Evolutionary conservation across 148 eudicot species (phyloP).

Genomic region (Silene conica): DNA sequence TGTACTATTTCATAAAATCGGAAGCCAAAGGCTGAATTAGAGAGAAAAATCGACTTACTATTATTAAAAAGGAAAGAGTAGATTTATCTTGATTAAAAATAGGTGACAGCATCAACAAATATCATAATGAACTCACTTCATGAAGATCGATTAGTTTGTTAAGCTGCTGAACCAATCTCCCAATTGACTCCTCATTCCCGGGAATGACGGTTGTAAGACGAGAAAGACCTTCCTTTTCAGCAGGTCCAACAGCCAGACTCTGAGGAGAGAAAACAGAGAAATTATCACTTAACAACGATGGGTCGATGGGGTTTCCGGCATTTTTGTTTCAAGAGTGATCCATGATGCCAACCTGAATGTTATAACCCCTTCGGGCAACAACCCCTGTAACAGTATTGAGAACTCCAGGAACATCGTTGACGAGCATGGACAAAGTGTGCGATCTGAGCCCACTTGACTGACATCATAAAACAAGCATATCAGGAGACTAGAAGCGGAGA

Average conservation of each 20-base stretch:
- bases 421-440: conserved; percentile 80
- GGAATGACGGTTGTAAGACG: conserved; percentile 89
- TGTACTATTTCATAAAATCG: too few relatives aligned
- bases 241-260: conserved; percentile 92
- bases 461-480: conserved; percentile 24
- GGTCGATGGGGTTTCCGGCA: background rate
- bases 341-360: conserved; percentile 59
- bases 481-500: conserved; percentile 11
- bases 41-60: too few relatives aligned
- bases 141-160: conserved; percentile 73
- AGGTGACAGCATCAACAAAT: background rate
- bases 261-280: conserved; percentile 24
- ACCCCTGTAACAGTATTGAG: conserved; percentile 75
- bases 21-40: too few relatives aligned
- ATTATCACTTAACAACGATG: background rate
- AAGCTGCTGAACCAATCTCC: conserved; percentile 74
- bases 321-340: background rate
- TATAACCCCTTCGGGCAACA: conserved; percentile 79
- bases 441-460: conserved; percentile 82
- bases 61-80: too few relatives aligned
- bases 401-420: conserved; percentile 75
- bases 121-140: conserved; percentile 44
- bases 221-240: conserved; percentile 74
- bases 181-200: conserved; percentile 80
- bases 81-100: background rate